Conservation (phyloP, 805 yeast species). For the Starmerella sirachaensis region DNA sequence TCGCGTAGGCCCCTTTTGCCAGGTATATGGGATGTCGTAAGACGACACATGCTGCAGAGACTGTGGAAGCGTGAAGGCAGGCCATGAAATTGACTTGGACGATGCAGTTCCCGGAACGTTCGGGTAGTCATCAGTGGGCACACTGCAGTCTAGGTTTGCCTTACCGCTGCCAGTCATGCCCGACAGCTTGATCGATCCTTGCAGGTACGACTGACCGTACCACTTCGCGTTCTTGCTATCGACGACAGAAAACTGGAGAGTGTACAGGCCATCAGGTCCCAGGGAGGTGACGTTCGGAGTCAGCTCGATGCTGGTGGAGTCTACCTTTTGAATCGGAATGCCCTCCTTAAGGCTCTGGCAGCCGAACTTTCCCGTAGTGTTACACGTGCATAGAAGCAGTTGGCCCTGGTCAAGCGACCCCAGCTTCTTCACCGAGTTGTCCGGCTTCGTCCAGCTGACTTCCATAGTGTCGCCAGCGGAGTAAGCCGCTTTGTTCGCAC, state of each 20-base stretch:
- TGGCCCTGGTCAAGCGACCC: constrained; percentile 36
- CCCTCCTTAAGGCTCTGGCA: constrained; percentile 23
- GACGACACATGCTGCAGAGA: constrained; percentile 4
- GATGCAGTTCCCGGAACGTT: constrained; percentile 16
- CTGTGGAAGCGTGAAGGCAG: constrained; percentile 15
- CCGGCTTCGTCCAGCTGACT: constrained; percentile 52
- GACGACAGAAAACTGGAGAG: constrained; percentile 47
- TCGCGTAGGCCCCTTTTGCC: constrained; percentile 66
- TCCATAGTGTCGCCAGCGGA: constrained; percentile 22
- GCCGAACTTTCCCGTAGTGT: constrained; percentile 35
- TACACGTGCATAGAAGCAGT: constrained; percentile 58
- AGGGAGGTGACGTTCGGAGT: constrained; percentile 35
- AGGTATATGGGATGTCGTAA: constrained; percentile 47
- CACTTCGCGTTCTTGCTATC: constrained; percentile 50
- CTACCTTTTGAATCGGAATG: constrained; percentile 26
- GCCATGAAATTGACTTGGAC: constrained; percentile 10
- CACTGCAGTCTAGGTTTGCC: constrained; percentile 5
- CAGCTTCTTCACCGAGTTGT: constrained; percentile 35
- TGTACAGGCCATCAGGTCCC: constrained; percentile 58
- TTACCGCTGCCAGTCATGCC: constrained; percentile 57
- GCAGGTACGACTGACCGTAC: constrained; percentile 18
- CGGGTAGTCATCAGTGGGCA: constrained; percentile 6
- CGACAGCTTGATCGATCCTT: constrained; percentile 37
- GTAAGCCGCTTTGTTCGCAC: constrained; percentile 15
- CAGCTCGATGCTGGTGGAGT: constrained; percentile 21